phyloP scores from a whole-genome alignment of 768 basidiomycete species.

The Xerocomus brunneocitrinus region DNA sequence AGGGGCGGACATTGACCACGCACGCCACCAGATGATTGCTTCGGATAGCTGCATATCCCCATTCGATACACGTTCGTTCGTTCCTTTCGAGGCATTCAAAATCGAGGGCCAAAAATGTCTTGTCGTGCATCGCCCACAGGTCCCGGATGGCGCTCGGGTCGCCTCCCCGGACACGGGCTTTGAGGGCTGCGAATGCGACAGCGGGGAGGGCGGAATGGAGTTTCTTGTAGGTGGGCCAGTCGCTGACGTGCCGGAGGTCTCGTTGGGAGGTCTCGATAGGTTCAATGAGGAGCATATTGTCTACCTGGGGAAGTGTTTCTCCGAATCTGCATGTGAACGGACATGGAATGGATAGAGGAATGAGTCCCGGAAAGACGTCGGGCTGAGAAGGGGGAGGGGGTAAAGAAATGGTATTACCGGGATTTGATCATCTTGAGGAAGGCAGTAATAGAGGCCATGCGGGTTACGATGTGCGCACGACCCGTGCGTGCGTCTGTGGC shows the following conservation, averaged over 20 bases:
- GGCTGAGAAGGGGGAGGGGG: not conserved
- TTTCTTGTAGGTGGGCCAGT: conserved; percentile 65
- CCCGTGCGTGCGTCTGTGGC: conserved; percentile 71
- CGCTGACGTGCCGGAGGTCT: conserved; percentile 66
- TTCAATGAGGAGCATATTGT: conserved; percentile 63
- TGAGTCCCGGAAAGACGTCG: not conserved
- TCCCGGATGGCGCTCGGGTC: conserved; percentile 60
- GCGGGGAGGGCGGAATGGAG: conserved; percentile 69
- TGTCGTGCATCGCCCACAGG: conserved; percentile 66
- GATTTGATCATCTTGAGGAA: conserved; percentile 87
- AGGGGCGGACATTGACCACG: conserved; percentile 26
- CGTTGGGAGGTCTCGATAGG: conserved; percentile 67
- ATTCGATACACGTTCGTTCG: conserved; percentile 63
- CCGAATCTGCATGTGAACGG: conserved; percentile 46
- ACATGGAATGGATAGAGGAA: not conserved
- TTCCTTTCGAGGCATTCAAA: conserved; percentile 77
- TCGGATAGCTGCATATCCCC: conserved; percentile 77
- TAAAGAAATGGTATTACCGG: conserved; percentile 36
- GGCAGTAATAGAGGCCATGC: conserved; percentile 61
- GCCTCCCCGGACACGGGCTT: conserved; percentile 59
- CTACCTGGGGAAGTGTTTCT: conserved; percentile 66
- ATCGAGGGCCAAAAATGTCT: conserved; percentile 70
- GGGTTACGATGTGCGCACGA: conserved; percentile 75
- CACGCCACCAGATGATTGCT: conserved; percentile 69
- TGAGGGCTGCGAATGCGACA: conserved; percentile 59